Percentiles rank a stretch among this genome's conserved stretches.
Evolutionary conservation across 2,329 filamentous ascomycete species (phyloP).

Genomic region (Colletotrichum tofieldiae): DNA sequence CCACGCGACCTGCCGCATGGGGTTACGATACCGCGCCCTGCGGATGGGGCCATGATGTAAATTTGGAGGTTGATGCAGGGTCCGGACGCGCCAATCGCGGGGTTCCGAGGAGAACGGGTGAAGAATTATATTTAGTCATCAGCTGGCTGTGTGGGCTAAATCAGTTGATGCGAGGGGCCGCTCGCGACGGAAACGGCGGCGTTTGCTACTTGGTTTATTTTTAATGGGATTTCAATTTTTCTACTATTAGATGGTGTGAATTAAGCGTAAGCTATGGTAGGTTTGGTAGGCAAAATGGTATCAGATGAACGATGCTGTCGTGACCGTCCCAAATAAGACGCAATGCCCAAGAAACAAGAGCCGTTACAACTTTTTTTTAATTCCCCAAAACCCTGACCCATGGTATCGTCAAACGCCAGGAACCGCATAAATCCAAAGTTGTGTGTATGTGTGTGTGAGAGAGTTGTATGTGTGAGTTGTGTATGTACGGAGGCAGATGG

Average conservation of each 20-base stretch:
- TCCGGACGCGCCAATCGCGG: neutral
- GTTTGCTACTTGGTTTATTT: neutral
- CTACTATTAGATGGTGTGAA: slow-evolving; percentile 3
- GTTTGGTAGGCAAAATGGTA: slow-evolving; percentile 18
- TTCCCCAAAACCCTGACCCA: neutral
- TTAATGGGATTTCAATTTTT: neutral
- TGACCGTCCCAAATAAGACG: neutral
- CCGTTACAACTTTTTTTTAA: neutral
- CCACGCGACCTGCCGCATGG: slow-evolving; percentile 6
- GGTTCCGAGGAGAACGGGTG: neutral
- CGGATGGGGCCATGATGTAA: neutral
- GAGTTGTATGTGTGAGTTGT: neutral
- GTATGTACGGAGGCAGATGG: neutral
- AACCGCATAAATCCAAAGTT: slow-evolving; percentile 10
- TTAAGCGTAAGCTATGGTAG: slow-evolving; percentile 6
- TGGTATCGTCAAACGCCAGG: slow-evolving; percentile 17
- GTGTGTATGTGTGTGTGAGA: neutral
- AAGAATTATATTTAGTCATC: neutral
- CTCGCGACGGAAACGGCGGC: neutral
- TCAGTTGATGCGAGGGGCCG: neutral
- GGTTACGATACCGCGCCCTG: neutral
- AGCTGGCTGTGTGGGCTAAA: no score
- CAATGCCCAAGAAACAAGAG: slow-evolving; percentile 1
- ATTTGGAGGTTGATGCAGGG: neutral
- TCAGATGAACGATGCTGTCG: slow-evolving; percentile 18